Evolutionary conservation across 2,329 filamentous ascomycete species (phyloP).

Genomic region (Fusarium sarcochroum): DNA sequence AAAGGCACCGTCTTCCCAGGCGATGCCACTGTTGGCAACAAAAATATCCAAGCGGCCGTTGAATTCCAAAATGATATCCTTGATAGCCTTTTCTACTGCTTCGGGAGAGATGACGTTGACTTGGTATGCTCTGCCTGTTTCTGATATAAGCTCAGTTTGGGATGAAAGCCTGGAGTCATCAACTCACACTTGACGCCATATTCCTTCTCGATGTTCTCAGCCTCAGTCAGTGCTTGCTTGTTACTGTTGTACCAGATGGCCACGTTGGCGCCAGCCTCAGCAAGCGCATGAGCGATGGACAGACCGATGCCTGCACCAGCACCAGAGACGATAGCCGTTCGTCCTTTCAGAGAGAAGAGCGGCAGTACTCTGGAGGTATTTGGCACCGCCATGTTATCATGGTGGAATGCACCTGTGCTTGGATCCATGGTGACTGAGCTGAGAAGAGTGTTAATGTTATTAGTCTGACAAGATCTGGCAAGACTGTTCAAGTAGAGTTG

Average conservation of each 20-base stretch:
- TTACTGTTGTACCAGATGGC: constrained; percentile 82
- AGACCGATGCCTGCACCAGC: constrained; percentile 77
- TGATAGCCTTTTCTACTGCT: constrained; percentile 65
- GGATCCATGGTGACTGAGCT: constrained; percentile 56
- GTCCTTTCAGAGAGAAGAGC: constrained; percentile 78
- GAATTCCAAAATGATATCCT: constrained; percentile 73
- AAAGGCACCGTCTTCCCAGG: constrained; percentile 78
- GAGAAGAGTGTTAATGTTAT: background rate
- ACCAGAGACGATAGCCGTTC: constrained; percentile 78
- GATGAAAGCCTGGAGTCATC: background rate
- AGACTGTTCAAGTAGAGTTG: background rate
- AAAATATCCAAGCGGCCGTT: constrained; percentile 83
- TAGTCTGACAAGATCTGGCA: background rate
- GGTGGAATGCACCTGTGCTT: constrained; percentile 66
- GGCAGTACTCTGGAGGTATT: constrained; percentile 68
- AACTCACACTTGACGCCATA: constrained; percentile 78
- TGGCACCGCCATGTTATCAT: constrained; percentile 67
- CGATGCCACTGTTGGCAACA: constrained; percentile 82
- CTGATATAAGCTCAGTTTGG: constrained; percentile 16
- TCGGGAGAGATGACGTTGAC: constrained; percentile 71
- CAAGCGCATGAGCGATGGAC: constrained; percentile 73
- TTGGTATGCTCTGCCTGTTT: constrained; percentile 71
- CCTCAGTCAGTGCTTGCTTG: constrained; percentile 72
- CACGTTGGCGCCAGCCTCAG: constrained; percentile 80
- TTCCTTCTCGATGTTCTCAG: constrained; percentile 73